These are phyloP conservation scores for Arachis monticola DNA, from an alignment of 331 rosid species.

Conservation along the genomic window DNA sequence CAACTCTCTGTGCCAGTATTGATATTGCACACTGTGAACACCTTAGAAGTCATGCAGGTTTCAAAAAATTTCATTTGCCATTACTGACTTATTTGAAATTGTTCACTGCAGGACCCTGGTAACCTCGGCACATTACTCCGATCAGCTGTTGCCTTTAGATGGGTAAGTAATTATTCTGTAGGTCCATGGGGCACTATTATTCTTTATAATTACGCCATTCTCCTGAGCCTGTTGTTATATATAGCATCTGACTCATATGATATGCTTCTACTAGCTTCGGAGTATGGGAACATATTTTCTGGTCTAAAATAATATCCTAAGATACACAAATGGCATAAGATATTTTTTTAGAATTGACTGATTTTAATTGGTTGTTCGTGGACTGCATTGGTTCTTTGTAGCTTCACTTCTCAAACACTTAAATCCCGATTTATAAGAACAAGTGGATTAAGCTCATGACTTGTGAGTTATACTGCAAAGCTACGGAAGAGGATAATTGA, in stretches of 20 bases:
- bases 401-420: background rate
- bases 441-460: background rate
- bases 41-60: constrained; percentile 28
- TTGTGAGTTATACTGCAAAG: background rate
- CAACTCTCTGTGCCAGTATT: background rate
- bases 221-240: constrained; percentile 26
- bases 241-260: constrained; percentile 11
- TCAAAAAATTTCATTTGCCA: constrained; percentile 36
- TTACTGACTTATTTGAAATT: constrained; percentile 37
- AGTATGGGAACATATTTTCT: constrained; percentile 16
- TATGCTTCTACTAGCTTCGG: background rate
- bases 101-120: constrained; percentile 85
- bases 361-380: constrained; percentile 25
- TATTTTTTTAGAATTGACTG: constrained; percentile 20
- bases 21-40: constrained; percentile 30
- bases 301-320: background rate
- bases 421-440: background rate
- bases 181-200: background rate
- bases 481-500: background rate
- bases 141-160: constrained; percentile 86
- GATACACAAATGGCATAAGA: background rate
- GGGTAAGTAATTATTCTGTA: constrained; percentile 61
- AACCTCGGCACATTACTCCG: constrained; percentile 94
- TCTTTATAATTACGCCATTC: constrained; percentile 12
- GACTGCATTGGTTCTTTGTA: constrained; percentile 20